phyloP scores from a whole-genome alignment of 768 basidiomycete species.

The Phanerochaete sordida region DNA sequence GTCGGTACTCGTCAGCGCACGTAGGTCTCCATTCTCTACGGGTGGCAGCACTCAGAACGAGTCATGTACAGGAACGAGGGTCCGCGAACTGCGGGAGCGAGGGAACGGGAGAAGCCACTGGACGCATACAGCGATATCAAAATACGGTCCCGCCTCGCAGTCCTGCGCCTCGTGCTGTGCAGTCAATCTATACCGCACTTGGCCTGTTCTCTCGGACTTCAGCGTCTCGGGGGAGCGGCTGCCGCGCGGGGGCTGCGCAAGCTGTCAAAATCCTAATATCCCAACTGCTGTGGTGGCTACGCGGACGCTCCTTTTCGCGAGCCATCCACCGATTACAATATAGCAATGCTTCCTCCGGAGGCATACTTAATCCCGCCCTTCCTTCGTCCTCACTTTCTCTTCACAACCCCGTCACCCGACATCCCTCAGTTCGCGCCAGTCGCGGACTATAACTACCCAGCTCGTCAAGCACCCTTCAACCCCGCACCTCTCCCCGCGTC shows the following conservation, averaged over 20 bases:
- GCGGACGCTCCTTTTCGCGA: not conserved
- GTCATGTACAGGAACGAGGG: not conserved
- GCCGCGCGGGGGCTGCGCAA: not conserved
- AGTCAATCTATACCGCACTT: not conserved
- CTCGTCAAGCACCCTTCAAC: conserved; percentile 1
- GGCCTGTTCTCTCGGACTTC: not conserved
- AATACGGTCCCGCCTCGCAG: not conserved
- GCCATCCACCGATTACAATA: not conserved
- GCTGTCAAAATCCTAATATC: not conserved
- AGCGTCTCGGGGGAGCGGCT: not conserved
- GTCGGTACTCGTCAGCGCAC: not conserved
- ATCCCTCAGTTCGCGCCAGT: not conserved
- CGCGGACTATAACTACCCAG: not conserved
- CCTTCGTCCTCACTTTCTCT: conserved; percentile 1
- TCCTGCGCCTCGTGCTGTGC: not conserved
- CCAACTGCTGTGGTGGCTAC: not conserved
- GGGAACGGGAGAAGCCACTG: not conserved
- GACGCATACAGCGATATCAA: not conserved
- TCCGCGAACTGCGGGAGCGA: not conserved
- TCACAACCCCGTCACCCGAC: conserved; percentile 1
- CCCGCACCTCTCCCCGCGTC: not conserved
- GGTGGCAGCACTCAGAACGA: not conserved
- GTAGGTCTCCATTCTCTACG: not conserved
- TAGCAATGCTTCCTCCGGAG: conserved; percentile 1
- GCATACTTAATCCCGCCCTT: not conserved